Conservation (phyloP, 2,329 filamentous ascomycete genomes). For the Aureobasidium sp. region DNA sequence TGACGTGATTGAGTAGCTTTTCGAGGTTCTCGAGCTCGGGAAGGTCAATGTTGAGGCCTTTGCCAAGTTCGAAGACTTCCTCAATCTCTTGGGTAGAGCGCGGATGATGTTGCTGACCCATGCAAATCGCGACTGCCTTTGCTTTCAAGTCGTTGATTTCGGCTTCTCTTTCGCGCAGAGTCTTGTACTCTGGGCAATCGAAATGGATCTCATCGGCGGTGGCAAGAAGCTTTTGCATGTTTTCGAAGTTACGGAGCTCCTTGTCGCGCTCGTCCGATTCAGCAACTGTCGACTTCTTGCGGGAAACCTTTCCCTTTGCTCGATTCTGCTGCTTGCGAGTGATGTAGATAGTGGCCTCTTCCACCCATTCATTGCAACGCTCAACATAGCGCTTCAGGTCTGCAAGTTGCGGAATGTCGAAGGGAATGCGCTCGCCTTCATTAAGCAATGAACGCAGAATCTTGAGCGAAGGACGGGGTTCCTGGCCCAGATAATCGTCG, state of each 20-base stretch:
- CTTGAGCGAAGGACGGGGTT: constrained; percentile 78
- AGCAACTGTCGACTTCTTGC: constrained; percentile 55
- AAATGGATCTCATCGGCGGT: constrained; percentile 85
- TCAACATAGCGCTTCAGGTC: constrained; percentile 86
- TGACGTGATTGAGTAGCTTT: constrained; percentile 72
- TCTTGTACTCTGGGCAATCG: constrained; percentile 82
- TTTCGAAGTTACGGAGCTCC: constrained; percentile 80
- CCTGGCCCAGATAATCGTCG: constrained; percentile 74
- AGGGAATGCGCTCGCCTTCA: constrained; percentile 95
- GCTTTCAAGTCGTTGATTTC: constrained; percentile 83
- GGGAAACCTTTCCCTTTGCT: constrained; percentile 85
- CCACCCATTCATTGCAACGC: constrained; percentile 94
- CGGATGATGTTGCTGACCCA: constrained; percentile 66
- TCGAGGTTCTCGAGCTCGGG: constrained; percentile 80
- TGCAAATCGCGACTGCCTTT: constrained; percentile 73
- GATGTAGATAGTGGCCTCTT: constrained; percentile 93
- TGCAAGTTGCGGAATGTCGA: constrained; percentile 74
- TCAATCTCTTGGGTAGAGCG: constrained; percentile 71
- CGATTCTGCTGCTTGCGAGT: constrained; percentile 96
- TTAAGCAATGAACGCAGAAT: constrained; percentile 73
- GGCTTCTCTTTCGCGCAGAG: constrained; percentile 76
- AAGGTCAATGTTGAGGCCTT: constrained; percentile 83
- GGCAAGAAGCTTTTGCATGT: constrained; percentile 75
- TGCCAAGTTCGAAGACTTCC: constrained; percentile 82
- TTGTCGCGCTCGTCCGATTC: constrained; percentile 79